Conservation (phyloP, 2,329 filamentous ascomycete species). For the Penicillium sp. region DNA sequence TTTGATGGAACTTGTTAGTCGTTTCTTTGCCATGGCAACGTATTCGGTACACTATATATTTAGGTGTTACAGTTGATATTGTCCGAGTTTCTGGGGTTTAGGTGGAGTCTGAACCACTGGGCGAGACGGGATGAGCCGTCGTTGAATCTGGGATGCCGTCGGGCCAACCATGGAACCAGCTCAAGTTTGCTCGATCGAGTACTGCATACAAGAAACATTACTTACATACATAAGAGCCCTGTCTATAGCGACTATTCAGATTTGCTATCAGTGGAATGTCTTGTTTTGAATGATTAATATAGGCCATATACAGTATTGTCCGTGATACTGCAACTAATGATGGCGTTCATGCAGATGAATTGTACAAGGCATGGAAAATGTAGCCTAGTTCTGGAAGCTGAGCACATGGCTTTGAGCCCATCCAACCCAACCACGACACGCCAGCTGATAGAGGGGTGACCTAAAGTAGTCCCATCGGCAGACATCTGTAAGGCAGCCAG, state of each 20-base stretch:
- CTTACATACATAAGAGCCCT: too few relatives aligned
- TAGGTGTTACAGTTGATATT: constrained; percentile 1
- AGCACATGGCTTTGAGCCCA: constrained; percentile 22
- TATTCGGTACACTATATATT: not conserved
- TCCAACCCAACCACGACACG: constrained; percentile 20
- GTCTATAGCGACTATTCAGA: too few relatives aligned
- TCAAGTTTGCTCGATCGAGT: not conserved
- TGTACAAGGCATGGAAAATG: constrained; percentile 15
- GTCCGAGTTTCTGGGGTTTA: constrained; percentile 13
- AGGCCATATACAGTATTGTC: not conserved
- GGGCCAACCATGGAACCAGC: constrained; percentile 23
- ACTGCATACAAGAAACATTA: not conserved
- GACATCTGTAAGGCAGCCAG: constrained; percentile 12
- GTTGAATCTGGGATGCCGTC: constrained; percentile 14
- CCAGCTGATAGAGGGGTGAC: constrained; percentile 6
- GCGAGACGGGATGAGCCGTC: constrained; percentile 25
- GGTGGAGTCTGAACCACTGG: constrained; percentile 27
- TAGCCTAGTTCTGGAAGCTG: constrained; percentile 22
- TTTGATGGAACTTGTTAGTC: constrained; percentile 4
- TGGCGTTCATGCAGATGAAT: constrained; percentile 25
- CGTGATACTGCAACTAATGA: constrained; percentile 12
- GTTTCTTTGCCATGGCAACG: constrained; percentile 26
- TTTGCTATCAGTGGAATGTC: not conserved
- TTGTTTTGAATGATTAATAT: not conserved
- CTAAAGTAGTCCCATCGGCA: not conserved